Evolutionary conservation across 805 yeast species (phyloP).

Genomic region (Candida caryicola): DNA sequence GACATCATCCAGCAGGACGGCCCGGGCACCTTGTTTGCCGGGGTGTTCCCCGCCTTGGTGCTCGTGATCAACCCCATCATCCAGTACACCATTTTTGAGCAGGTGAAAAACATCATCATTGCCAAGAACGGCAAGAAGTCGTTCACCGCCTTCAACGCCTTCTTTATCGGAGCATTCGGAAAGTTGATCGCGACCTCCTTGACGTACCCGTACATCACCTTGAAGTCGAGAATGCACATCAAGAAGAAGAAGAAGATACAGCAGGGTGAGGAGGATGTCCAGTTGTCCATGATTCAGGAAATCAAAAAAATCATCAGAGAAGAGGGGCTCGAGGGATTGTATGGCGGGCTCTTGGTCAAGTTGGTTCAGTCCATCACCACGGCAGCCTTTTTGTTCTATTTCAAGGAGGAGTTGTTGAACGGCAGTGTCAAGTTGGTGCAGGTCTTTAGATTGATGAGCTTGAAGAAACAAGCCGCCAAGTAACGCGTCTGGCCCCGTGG

Average conservation of each 20-base stretch:
- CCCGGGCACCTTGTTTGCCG: conserved; percentile 68
- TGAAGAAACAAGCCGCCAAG: conserved; percentile 20
- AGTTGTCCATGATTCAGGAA: conserved; percentile 46
- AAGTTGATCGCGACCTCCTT: conserved; percentile 84
- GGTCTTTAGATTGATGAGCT: conserved; percentile 29
- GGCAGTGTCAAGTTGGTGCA: conserved; percentile 55
- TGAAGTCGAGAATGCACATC: conserved; percentile 85
- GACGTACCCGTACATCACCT: conserved; percentile 89
- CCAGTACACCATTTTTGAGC: conserved; percentile 90
- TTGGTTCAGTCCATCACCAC: conserved; percentile 80
- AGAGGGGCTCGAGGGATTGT: conserved; percentile 76
- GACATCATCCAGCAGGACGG: conserved; percentile 75
- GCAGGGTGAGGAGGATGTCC: conserved; percentile 16
- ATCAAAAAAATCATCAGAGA: conserved; percentile 56
- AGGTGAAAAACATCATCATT: conserved; percentile 64
- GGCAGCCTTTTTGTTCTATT: conserved; percentile 86
- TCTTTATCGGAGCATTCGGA: conserved; percentile 84
- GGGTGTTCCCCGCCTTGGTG: conserved; percentile 83
- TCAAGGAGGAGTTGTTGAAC: conserved; percentile 78
- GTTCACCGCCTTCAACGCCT: conserved; percentile 74
- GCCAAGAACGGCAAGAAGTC: conserved; percentile 47
- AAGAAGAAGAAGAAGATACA: conserved; percentile 34
- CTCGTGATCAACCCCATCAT: conserved; percentile 86
- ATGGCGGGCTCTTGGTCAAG: conserved; percentile 78
- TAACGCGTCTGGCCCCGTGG: no score